Percentiles rank a stretch among this genome's conserved stretches.
phyloP scores from a whole-genome alignment of 164 flowering plant species.

The Magnolia officinalis region DNA sequence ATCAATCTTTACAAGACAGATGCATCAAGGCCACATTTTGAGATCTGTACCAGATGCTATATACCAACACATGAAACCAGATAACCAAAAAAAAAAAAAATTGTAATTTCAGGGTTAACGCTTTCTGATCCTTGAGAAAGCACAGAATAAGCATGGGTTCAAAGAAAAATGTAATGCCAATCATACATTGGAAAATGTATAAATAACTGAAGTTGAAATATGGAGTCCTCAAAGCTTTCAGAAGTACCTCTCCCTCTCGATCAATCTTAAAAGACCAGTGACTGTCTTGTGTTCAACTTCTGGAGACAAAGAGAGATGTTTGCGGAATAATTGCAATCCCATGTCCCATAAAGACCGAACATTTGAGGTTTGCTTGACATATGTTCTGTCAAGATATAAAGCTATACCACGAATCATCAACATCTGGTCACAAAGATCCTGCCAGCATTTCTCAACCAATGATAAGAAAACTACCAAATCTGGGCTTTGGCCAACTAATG shows the following conservation, averaged over 20 bases:
- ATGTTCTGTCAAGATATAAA: conserved; percentile 86
- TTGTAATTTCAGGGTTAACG: not conserved
- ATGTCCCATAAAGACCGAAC: conserved; percentile 96
- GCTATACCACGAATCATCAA: conserved; percentile 98
- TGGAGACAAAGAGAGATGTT: conserved; percentile 70
- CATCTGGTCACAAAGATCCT: conserved; percentile 95
- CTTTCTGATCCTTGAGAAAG: not conserved
- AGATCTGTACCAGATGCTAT: not conserved
- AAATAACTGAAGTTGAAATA: not conserved
- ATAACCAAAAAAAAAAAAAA: not conserved
- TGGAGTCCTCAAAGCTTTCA: conserved; percentile 5
- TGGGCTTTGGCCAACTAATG: conserved; percentile 92
- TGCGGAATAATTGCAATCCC: conserved; percentile 96
- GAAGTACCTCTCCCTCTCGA: conserved; percentile 86
- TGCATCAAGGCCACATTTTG: not conserved
- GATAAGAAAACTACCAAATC: conserved; percentile 90
- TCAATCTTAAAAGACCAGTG: conserved; percentile 88
- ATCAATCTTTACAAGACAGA: not conserved
- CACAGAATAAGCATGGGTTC: not conserved
- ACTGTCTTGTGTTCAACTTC: conserved; percentile 99
- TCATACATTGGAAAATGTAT: not conserved
- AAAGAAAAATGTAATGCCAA: too few species aligned
- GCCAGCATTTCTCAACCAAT: conserved; percentile 94
- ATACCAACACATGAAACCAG: not conserved
- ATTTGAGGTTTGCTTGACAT: conserved; percentile 84